Evolutionary conservation across 2,329 filamentous ascomycete species (phyloP).

Genomic region (Neofusicoccum laricinum): DNA sequence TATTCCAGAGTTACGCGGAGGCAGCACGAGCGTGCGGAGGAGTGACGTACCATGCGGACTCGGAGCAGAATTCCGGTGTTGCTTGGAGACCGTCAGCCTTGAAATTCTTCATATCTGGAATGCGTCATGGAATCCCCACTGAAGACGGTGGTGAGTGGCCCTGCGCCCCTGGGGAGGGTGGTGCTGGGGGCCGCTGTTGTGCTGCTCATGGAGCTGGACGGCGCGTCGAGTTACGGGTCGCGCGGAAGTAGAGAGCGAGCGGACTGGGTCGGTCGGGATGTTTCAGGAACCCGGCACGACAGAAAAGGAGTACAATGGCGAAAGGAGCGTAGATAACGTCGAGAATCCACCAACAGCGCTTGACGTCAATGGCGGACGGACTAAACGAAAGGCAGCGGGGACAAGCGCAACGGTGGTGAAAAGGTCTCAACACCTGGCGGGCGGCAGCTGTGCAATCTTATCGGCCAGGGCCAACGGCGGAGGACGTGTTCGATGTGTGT

Average conservation of each 20-base stretch:
- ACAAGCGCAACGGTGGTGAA: background rate
- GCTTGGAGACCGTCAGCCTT: background rate
- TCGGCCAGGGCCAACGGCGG: background rate
- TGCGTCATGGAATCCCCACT: background rate
- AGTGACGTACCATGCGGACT: background rate
- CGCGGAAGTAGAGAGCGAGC: background rate
- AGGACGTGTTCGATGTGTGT: background rate
- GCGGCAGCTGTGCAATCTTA: background rate
- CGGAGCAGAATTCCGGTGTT: background rate
- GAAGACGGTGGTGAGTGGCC: conserved; percentile 4
- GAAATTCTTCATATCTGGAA: too few species aligned
- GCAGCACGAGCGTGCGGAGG: background rate
- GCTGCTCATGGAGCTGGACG: background rate
- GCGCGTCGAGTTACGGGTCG: background rate
- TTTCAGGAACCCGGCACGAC: too few species aligned
- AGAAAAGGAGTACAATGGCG: background rate
- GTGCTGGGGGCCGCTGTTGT: background rate
- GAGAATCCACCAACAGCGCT: background rate
- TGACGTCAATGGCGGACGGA: conserved; percentile 1
- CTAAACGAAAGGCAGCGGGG: background rate
- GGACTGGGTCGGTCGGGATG: background rate
- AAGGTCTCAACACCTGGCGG: background rate
- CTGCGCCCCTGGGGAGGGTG: background rate
- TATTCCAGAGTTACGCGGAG: background rate
- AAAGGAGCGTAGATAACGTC: background rate